phyloP scores from a whole-genome alignment of 2,329 filamentous ascomycete species.

The Orbilia ellipsospora region DNA sequence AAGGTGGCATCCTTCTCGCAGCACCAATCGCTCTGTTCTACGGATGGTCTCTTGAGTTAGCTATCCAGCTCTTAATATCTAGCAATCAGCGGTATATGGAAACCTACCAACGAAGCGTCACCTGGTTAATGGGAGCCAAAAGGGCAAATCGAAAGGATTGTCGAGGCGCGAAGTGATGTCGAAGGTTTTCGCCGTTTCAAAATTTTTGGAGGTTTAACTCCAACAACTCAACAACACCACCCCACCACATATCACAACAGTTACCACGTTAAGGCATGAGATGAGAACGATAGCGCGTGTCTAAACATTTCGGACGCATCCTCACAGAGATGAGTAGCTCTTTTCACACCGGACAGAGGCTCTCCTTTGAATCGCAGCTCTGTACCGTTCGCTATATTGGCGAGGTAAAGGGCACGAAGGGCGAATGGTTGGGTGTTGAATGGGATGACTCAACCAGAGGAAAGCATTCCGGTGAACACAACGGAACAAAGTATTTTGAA shows the following conservation, averaged over 20 bases:
- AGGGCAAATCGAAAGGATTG: constrained; percentile 5
- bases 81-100: neutral
- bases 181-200: constrained; percentile 29
- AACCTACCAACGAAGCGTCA: constrained; percentile 9
- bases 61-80: neutral
- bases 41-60: neutral
- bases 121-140: constrained; percentile 41
- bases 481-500: constrained; percentile 81
- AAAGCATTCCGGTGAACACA: constrained; percentile 88
- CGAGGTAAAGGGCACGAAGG: constrained; percentile 77
- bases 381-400: constrained; percentile 91
- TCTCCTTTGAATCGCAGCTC: constrained; percentile 79
- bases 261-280: constrained; percentile 2
- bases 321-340: constrained; percentile 59
- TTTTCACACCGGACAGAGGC: constrained; percentile 74
- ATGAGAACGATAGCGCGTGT: neutral
- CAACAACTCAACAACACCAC: constrained; percentile 56
- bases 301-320: too few species aligned
- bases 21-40: neutral
- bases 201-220: constrained; percentile 51
- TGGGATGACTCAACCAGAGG: constrained; percentile 90
- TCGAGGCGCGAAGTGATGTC: constrained; percentile 10
- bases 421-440: constrained; percentile 91
- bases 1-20: constrained; percentile 33
- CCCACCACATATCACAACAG: constrained; percentile 19